Evolutionary conservation across 257 asterid species (phyloP), one percentile per base, ranked within the genome.

Genomic region (Fraxinus quadrangulata): DNA sequence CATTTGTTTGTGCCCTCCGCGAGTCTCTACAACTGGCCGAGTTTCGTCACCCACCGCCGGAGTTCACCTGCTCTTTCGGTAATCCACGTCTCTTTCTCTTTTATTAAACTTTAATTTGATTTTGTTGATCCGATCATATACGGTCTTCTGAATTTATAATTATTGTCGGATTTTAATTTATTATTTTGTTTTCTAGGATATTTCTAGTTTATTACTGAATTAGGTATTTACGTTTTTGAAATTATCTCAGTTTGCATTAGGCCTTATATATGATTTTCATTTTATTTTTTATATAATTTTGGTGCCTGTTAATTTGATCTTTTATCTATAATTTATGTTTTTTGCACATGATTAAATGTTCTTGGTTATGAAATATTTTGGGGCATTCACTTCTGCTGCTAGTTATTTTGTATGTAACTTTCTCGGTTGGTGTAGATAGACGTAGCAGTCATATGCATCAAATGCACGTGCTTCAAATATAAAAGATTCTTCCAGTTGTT

Each of bases 1-100:
- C 30, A 21, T 71, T 33, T 70, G 23, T 40, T 56, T 76, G 84
- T 83, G 85, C 87, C 75, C 65, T 73, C 89, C 87, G 80, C 89
- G 71, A 87, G 85, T 83, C 82, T 76, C 71, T 71, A 59, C 78
- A 21, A 78, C 76, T 70, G 51, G 34, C 71, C 49, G 14, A 71
- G 76, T 78, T 72, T 74, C 78, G 76, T 82, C 74, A 75, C 72
- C 61, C 72, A 70, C 31, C 33, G 67, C 67, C 14, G 28, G 26
- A 6, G 28, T 28, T 61, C 73, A 30, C 69, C 72, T 14, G 45
- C 47, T 67, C 54, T 67, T 30, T 73, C 59, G 83, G 85, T 77
- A 14, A 24, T 2, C 2, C n/a, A 28, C 37, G 30, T 75, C 70
- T 75, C 69, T 67, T 78, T 17, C 71, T 21, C 4, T 3, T 45